Base-by-base conservation (phyloP, 2,329 filamentous ascomycete genomes). In the Verruconis gallopava region DNA sequence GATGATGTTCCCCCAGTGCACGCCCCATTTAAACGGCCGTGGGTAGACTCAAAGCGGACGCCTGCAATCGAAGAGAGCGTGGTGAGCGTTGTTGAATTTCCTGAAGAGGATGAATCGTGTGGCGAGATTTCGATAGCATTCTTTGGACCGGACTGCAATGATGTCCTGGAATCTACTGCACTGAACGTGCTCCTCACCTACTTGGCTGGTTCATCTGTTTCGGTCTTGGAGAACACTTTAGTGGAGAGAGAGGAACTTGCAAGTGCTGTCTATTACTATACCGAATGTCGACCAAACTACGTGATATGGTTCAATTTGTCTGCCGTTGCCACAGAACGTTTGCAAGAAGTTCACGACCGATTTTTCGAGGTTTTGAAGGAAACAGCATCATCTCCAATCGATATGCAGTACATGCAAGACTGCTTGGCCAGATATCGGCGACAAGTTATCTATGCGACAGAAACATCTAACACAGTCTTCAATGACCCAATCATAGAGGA, bases 211-310 rank as follows among this genome's bases (percentile, higher is more conserved):
- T 96, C 91, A 1, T 93, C 93, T 1, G 85, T 93, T 2, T 89
- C 89, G 0, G 70, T 98, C 1, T 67, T 98, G 4, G 89, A 96
- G 55, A 96, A 96, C 50, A 73, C 79, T 14, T 72, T 98, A 46
- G 91, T 98, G 2, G 91, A 98, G 56, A 85, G 81, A 52, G 89
- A 96, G 60, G 83, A 93, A 50, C 73, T 96, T 36, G 84, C 86
- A 3, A 95, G 86, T 61, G 84, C 80, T 4, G 78, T 96, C 9
- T 78, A 79, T 38, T 86, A 82, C 58, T 81, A 75, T 59, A 81
- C 77, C 52, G 86, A 95, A 48, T 73, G 77, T 19, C 76, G 88
- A 38, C 85, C 88, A 2, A 81, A 85, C 49, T 80, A 79, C 11
- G 73, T 93, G 40, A 85, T 96, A 44, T 85, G 81, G 71, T 79